Conservation (phyloP, 495 filamentous ascomycete species). For the Annulohypoxylon stygium region DNA sequence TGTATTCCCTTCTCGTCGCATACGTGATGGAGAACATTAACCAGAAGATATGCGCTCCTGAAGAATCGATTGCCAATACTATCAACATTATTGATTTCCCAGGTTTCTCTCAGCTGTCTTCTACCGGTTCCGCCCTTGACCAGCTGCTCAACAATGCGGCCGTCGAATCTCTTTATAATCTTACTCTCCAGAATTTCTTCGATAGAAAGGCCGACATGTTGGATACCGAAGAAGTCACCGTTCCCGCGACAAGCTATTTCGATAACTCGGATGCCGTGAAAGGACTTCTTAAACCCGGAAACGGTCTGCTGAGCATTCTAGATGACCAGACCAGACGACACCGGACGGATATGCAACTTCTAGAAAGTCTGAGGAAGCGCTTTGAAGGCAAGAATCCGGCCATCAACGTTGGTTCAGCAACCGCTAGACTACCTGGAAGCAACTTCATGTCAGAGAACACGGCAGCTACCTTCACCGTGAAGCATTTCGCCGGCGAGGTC, state of each 20-base stretch:
- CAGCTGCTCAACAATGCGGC: constrained; percentile 96
- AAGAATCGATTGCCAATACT: constrained; percentile 91
- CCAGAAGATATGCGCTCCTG: constrained; percentile 85
- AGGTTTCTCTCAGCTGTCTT: constrained; percentile 84
- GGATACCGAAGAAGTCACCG: constrained; percentile 89
- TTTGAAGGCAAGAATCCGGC: constrained; percentile 95
- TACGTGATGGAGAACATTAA: constrained; percentile 95
- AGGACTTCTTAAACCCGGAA: constrained; percentile 89
- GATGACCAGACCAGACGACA: constrained; percentile 94
- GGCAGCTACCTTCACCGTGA: constrained; percentile 85
- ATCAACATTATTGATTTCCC: constrained; percentile 97
- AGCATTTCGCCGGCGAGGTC: constrained; percentile 96
- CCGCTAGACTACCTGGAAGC: constrained; percentile 77
- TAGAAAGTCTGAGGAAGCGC: constrained; percentile 89
- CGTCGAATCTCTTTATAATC: constrained; percentile 89
- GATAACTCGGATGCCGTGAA: constrained; percentile 96
- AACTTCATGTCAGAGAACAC: constrained; percentile 85
- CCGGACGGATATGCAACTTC: constrained; percentile 86
- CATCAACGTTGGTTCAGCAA: constrained; percentile 78
- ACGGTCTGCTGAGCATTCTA: constrained; percentile 91
- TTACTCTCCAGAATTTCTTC: constrained; percentile 95
- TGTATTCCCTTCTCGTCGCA: constrained; percentile 95
- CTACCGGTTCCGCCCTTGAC: constrained; percentile 88
- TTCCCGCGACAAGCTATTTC: constrained; percentile 93
- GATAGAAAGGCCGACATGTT: constrained; percentile 90